Percentiles rank a stretch among this genome's conserved stretches.
phyloP scores from a whole-genome alignment of 192 early-diverging fungal genomes.

The Rhizoclosmatium globosum region DNA sequence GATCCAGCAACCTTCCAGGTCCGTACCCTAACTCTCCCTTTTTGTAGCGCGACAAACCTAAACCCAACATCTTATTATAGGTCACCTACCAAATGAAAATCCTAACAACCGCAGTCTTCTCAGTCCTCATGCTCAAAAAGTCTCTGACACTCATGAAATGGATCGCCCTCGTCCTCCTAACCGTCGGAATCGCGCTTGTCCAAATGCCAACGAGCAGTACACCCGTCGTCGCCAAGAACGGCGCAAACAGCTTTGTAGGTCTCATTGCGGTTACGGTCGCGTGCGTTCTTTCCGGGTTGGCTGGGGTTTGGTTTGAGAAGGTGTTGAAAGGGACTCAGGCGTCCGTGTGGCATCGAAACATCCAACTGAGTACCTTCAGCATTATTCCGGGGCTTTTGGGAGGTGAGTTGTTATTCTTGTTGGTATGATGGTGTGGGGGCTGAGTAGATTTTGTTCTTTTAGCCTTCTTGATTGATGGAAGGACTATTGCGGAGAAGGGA shows the following conservation, averaged over 20 bases:
- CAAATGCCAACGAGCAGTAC: slow-evolving; percentile 67
- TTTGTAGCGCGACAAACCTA: background rate
- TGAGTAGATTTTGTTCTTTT: background rate
- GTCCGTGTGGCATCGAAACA: slow-evolving; percentile 91
- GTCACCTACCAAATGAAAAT: slow-evolving; percentile 99
- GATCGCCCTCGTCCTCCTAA: slow-evolving; percentile 84
- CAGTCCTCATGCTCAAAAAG: slow-evolving; percentile 81
- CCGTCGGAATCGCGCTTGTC: slow-evolving; percentile 88
- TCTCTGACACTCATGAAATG: slow-evolving; percentile 78
- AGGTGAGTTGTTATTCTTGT: slow-evolving; percentile 87
- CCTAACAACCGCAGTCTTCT: slow-evolving; percentile 93
- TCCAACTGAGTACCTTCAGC: slow-evolving; percentile 78
- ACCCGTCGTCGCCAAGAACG: background rate
- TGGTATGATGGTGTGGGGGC: slow-evolving; percentile 48
- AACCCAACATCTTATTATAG: slow-evolving; percentile 20
- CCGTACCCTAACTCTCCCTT: background rate
- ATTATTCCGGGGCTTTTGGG: slow-evolving; percentile 79
- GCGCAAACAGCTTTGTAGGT: slow-evolving; percentile 68
- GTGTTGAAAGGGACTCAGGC: slow-evolving; percentile 88
- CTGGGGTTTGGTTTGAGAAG: slow-evolving; percentile 99
- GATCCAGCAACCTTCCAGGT: slow-evolving; percentile 94
- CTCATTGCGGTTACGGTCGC: slow-evolving; percentile 82
- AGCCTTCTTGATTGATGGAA: slow-evolving; percentile 79
- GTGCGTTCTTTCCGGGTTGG: slow-evolving; percentile 94
- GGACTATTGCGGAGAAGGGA: slow-evolving; percentile 65